Evolutionary conservation across 176 grass and related monocot species (phyloP), one percentile per base, ranked within the genome.

Genomic region (Phoenix dactylifera): DNA sequence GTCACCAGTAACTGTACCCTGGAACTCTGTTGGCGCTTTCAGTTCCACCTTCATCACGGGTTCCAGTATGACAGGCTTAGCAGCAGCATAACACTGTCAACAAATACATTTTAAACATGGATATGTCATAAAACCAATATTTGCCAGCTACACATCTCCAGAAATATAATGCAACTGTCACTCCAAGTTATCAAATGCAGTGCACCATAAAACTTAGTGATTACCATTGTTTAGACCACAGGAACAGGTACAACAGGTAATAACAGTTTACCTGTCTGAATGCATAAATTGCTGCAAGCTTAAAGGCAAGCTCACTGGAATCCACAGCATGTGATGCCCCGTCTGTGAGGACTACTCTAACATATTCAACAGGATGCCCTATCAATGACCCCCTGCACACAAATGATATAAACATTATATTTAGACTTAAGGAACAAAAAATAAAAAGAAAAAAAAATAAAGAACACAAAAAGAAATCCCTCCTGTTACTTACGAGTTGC

Each of bases 301-400:
- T 97, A 65, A 97, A 97, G 62, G 93, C 87, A 80, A 97, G 87
- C 65, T 97, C 93, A 62, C 93, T 97, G 25, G 93, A 97, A 88
- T 97, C 93, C 63, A 97, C 93, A 26, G 79, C 75, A 80, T 97
- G 93, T 51, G 93, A 88, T 60, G 87, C 87, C 48, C 93, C 93
- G 75, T 97, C 93, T 52, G 84, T 91, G 49, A 97, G 59, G 7
- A 82, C 82, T 79, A 97, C 67, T 77, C 84, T 77, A 52, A 97
- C 39, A 75, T 88, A 80, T 79, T 97, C 93, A 32, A 91, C 93
- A 57, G 93, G 87, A 60, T 88, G 83, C 26, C 93, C 87, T 72
- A 97, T 97, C 68, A 97, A 79, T 10, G 93, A 85, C 51, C 93
- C 93, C 57, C 89, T 94, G 58, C 54, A 77, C n/a, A 22, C 19